Conservation (phyloP, 208 protist genomes). For the Porcisia hertigi region DNA sequence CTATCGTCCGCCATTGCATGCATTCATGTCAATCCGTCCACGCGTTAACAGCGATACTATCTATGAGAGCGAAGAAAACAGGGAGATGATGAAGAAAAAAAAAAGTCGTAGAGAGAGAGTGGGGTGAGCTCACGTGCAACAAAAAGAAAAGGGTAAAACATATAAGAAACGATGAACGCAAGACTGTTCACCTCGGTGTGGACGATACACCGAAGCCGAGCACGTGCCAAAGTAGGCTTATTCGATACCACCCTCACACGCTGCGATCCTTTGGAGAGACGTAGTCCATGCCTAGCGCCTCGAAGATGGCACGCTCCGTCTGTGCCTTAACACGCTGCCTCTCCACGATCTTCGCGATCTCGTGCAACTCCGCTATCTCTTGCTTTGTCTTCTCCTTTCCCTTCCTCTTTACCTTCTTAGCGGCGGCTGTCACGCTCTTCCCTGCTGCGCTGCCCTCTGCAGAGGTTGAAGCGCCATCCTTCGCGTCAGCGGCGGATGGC, state of each 20-base stretch:
- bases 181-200: too few relatives aligned
- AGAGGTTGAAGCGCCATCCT: not conserved
- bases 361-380: conserved; percentile 48
- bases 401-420: conserved; percentile 25
- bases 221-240: too few relatives aligned
- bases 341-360: conserved; percentile 59
- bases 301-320: conserved; percentile 79
- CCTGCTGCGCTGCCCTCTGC: not conserved
- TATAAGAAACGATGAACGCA: too few relatives aligned
- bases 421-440: not conserved
- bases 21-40: not conserved
- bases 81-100: not conserved
- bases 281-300: conserved; percentile 76
- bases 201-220: too few relatives aligned
- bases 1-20: too few relatives aligned
- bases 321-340: conserved; percentile 63
- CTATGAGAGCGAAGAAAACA: not conserved
- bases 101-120: not conserved
- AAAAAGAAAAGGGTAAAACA: too few relatives aligned
- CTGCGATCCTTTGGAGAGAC: conserved; percentile 72
- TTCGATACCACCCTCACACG: conserved; percentile 18
- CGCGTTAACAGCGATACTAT: not conserved
- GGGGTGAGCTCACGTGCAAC: not conserved
- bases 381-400: conserved; percentile 31
- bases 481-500: not conserved